phyloP scores from a whole-genome alignment of 371 early-diverging fungal genomes.

The Lichtheimia ornata region DNA sequence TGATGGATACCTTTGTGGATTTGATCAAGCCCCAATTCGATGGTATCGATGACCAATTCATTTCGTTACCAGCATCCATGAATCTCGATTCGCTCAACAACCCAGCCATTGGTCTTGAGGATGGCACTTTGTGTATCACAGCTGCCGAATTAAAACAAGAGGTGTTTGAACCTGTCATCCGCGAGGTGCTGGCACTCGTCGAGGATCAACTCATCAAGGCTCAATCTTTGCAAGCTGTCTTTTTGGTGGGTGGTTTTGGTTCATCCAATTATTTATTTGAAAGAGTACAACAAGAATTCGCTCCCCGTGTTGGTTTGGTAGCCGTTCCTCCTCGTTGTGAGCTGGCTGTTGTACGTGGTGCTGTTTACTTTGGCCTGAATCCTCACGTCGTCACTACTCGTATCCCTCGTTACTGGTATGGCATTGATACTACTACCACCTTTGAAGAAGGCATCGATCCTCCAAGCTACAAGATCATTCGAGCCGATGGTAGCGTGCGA shows the following conservation, averaged over 20 bases:
- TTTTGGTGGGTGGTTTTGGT: constrained; percentile 66
- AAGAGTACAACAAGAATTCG: constrained; percentile 40
- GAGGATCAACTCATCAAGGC: constrained; percentile 46
- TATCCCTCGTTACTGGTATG: constrained; percentile 60
- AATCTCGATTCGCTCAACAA: constrained; percentile 50
- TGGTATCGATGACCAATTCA: constrained; percentile 53
- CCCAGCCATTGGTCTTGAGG: constrained; percentile 54
- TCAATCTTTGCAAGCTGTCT: constrained; percentile 45
- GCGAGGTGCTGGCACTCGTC: constrained; percentile 40
- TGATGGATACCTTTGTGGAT: constrained; percentile 58
- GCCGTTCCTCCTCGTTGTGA: constrained; percentile 55
- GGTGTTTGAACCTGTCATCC: constrained; percentile 51
- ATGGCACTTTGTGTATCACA: constrained; percentile 50
- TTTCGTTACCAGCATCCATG: constrained; percentile 50
- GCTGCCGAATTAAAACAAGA: constrained; percentile 48
- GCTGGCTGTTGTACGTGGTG: constrained; percentile 51
- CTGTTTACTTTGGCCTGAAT: constrained; percentile 53
- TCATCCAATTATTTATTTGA: constrained; percentile 59
- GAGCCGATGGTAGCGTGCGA: constrained; percentile 48
- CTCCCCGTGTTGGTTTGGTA: constrained; percentile 38
- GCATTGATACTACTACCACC: constrained; percentile 53
- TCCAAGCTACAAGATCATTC: constrained; percentile 43
- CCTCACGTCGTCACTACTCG: constrained; percentile 53
- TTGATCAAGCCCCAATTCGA: constrained; percentile 57
- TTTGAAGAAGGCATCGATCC: constrained; percentile 56